These are phyloP conservation scores for Diplogelasinospora grovesii DNA, from an alignment of 495 filamentous ascomycete genomes.

Conservation along the genomic window DNA sequence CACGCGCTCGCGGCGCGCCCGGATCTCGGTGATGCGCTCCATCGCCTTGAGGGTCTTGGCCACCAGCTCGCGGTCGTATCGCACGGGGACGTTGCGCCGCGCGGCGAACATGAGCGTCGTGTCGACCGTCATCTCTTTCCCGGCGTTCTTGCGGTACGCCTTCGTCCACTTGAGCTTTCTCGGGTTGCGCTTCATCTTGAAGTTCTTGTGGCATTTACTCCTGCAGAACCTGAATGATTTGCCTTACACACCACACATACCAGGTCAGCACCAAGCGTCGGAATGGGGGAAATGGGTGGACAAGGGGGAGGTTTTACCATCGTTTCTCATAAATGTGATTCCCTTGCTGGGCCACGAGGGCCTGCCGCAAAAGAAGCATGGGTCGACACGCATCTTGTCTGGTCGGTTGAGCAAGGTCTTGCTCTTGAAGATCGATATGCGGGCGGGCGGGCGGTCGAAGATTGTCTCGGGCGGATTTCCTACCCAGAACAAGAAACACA, in stretches of 20 bases:
- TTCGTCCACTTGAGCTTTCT: slow-evolving; percentile 84
- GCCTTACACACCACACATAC: too few relatives aligned
- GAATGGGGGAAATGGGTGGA: slow-evolving; percentile 5
- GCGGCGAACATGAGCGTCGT: slow-evolving; percentile 84
- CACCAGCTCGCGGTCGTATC: slow-evolving; percentile 89
- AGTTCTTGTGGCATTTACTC: slow-evolving; percentile 93
- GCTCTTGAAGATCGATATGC: too few relatives aligned
- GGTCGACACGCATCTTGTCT: slow-evolving; percentile 55
- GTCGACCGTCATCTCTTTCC: slow-evolving; percentile 94
- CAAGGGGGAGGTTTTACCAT: too few relatives aligned
- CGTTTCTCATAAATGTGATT: slow-evolving; percentile 66
- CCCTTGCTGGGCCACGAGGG: slow-evolving; percentile 85
- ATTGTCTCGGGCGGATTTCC: background rate
- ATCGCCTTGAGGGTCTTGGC: slow-evolving; percentile 84
- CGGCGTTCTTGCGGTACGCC: slow-evolving; percentile 66
- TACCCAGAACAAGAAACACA: slow-evolving; percentile 1
- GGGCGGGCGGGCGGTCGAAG: slow-evolving; percentile 8
- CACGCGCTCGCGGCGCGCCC: slow-evolving; percentile 69
- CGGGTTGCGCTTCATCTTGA: slow-evolving; percentile 93
- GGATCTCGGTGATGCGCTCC: slow-evolving; percentile 84
- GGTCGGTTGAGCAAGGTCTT: too few relatives aligned
- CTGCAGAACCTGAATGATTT: slow-evolving; percentile 70
- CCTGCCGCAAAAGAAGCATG: slow-evolving; percentile 81
- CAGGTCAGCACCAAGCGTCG: too few relatives aligned
- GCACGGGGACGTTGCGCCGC: slow-evolving; percentile 87